phyloP scores from a whole-genome alignment of 192 early-diverging fungal species.

The Kappamyces sp. region DNA sequence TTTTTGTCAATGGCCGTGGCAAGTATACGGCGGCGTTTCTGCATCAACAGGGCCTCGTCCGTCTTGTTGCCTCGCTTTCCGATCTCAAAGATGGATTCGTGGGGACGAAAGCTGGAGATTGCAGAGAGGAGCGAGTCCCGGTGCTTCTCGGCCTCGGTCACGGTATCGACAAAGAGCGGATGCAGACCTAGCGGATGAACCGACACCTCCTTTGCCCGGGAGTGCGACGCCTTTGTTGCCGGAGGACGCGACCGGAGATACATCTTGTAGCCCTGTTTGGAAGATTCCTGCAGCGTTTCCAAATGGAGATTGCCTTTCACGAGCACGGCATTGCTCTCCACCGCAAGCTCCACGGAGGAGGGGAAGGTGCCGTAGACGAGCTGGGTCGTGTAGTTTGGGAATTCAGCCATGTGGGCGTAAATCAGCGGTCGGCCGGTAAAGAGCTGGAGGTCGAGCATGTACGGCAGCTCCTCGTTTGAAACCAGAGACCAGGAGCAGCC shows the following conservation, averaged over 20 bases:
- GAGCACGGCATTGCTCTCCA: constrained; percentile 65
- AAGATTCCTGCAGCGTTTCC: constrained; percentile 56
- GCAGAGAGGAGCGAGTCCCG: not conserved
- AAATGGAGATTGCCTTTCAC: constrained; percentile 59
- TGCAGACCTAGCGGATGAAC: constrained; percentile 66
- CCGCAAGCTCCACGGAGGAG: constrained; percentile 58
- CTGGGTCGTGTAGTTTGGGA: constrained; percentile 58
- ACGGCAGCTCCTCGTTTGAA: constrained; percentile 83
- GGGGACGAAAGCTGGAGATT: constrained; percentile 65
- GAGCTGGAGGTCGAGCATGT: constrained; percentile 87
- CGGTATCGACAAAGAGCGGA: constrained; percentile 51
- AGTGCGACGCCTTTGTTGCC: constrained; percentile 81
- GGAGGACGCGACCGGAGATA: constrained; percentile 76
- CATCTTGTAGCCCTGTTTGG: constrained; percentile 79
- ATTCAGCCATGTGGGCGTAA: constrained; percentile 26
- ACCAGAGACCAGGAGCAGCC: constrained; percentile 92
- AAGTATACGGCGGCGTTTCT: constrained; percentile 30
- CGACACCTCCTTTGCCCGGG: constrained; percentile 80
- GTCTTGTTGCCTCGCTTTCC: constrained; percentile 78
- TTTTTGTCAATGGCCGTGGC: constrained; percentile 50
- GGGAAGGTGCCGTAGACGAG: constrained; percentile 78
- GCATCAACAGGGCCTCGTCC: constrained; percentile 51
- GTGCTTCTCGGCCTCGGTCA: constrained; percentile 8
- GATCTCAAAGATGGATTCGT: constrained; percentile 93
- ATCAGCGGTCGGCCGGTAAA: constrained; percentile 75